Conservation (phyloP, 139 green algal species). For the Coelastrella sp. region DNA sequence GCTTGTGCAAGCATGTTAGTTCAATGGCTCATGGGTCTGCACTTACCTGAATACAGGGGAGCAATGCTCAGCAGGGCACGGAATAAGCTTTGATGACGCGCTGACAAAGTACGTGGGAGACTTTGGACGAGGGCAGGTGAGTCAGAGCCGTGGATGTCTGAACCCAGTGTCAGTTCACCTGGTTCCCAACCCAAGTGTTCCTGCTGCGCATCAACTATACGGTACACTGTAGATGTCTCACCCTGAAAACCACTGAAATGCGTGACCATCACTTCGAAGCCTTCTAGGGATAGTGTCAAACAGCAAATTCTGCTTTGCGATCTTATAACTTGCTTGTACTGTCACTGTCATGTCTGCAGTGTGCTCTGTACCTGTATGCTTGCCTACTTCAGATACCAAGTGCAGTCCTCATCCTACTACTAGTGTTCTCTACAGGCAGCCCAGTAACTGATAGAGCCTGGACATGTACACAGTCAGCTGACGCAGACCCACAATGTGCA, state of each 20-base stretch:
- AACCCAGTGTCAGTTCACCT: too few relatives aligned
- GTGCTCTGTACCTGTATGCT: constrained; percentile 20
- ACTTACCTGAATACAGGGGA: background rate
- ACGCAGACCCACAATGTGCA: constrained; percentile 4
- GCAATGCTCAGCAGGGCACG: background rate
- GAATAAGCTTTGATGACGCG: constrained; percentile 56
- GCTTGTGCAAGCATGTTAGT: too few relatives aligned
- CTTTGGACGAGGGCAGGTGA: constrained; percentile 50
- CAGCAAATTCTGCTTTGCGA: background rate
- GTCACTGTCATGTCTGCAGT: constrained; percentile 3
- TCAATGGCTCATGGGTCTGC: too few relatives aligned
- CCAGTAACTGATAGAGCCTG: background rate
- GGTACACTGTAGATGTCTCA: too few relatives aligned
- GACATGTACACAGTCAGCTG: constrained; percentile 27
- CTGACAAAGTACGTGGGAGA: constrained; percentile 55
- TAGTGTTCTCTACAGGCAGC: constrained; percentile 51
- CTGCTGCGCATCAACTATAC: too few relatives aligned
- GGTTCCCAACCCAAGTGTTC: too few relatives aligned
- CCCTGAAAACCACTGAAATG: too few relatives aligned
- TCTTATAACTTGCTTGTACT: too few relatives aligned
- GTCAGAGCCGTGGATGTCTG: too few relatives aligned
- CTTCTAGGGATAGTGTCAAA: too few relatives aligned
- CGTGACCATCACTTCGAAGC: too few relatives aligned
- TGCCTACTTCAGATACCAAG: constrained; percentile 50
- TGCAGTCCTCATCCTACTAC: constrained; percentile 54